Evolutionary conservation across 2,329 filamentous ascomycete species (phyloP).

Genomic region (Phoma sp.): DNA sequence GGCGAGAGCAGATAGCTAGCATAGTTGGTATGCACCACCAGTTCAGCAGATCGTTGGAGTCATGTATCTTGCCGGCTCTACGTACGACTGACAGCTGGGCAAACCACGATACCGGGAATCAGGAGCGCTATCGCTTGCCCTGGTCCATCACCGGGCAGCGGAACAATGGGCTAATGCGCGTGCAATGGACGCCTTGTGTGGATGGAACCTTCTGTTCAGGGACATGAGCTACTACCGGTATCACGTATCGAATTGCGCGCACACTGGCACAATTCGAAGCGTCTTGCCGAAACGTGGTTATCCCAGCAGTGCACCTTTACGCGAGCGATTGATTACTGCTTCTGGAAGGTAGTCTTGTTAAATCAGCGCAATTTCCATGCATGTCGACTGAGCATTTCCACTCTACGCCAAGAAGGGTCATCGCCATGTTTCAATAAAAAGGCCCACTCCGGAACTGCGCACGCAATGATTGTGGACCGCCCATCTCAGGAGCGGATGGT

Average conservation of each 20-base stretch:
- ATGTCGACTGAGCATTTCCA: slow-evolving; percentile 2
- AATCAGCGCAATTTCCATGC: background rate
- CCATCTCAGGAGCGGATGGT: background rate
- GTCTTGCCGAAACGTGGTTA: slow-evolving; percentile 6
- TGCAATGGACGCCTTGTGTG: slow-evolving; percentile 17
- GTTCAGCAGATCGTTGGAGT: slow-evolving; percentile 1
- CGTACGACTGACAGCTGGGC: slow-evolving; percentile 12
- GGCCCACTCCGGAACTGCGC: slow-evolving; percentile 9
- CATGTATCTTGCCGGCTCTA: slow-evolving; percentile 7
- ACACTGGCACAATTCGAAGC: slow-evolving; percentile 10
- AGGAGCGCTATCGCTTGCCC: slow-evolving; percentile 12
- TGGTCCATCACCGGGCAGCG: slow-evolving; percentile 15
- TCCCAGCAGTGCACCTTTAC: background rate
- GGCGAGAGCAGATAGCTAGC: background rate
- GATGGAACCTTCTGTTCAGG: slow-evolving; percentile 21
- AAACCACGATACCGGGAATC: slow-evolving; percentile 15
- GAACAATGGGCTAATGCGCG: slow-evolving; percentile 18
- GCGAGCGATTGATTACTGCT: slow-evolving; percentile 8
- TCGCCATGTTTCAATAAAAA: slow-evolving; percentile 2
- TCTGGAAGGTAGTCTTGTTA: slow-evolving; percentile 7
- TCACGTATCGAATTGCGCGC: background rate
- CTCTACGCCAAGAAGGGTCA: slow-evolving; percentile 9
- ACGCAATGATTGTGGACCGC: slow-evolving; percentile 2
- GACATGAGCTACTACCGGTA: slow-evolving; percentile 8
- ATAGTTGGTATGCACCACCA: background rate